Conservation (phyloP, 2,329 filamentous ascomycete species). For the Pseudonectria foliicola region DNA sequence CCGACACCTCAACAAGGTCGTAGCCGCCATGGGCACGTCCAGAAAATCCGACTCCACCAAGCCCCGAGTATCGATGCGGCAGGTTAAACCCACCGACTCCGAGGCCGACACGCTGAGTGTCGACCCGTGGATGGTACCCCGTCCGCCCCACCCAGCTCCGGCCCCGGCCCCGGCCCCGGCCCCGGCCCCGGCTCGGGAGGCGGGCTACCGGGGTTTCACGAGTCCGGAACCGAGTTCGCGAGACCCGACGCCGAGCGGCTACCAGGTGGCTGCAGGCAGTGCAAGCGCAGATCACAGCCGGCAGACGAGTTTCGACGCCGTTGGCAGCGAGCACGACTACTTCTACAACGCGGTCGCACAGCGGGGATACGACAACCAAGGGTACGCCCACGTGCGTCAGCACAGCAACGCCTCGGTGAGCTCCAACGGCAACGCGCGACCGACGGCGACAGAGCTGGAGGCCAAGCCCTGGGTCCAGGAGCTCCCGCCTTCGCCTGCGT, state of each 20-base stretch:
- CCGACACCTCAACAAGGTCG: conserved; percentile 40
- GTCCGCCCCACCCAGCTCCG: conserved; percentile 18
- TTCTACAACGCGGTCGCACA: conserved; percentile 26
- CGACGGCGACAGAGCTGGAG: conserved; percentile 29
- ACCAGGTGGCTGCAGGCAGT: conserved; percentile 17
- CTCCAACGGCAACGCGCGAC: conserved; percentile 22
- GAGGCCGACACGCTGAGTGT: conserved; percentile 37
- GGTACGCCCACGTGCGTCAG: conserved; percentile 32
- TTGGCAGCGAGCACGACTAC: conserved; percentile 15
- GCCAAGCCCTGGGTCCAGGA: conserved; percentile 28
- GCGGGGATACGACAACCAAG: conserved; percentile 33
- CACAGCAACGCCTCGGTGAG: conserved; percentile 39
- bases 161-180: conserved; percentile 13
- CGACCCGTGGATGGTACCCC: conserved; percentile 32
- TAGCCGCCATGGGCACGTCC: conserved; percentile 31
- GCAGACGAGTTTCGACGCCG: conserved; percentile 23
- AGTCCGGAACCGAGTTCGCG: conserved; percentile 23
- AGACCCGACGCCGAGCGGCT: conserved; percentile 19
- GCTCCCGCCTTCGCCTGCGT: conserved; percentile 26
- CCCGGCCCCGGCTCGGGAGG: conserved; percentile 5
- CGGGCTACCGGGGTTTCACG: conserved; percentile 1
- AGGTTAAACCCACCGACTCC: conserved; percentile 34
- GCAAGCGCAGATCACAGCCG: conserved; percentile 17
- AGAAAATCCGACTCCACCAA: conserved; percentile 25
- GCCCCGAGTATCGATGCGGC: conserved; percentile 28